A percentile compares a stretch with the other conserved stretches of the same genome.
Conservation (phyloP, 1,139 yeast genomes). For the Trichomonascaceae sp. region DNA sequence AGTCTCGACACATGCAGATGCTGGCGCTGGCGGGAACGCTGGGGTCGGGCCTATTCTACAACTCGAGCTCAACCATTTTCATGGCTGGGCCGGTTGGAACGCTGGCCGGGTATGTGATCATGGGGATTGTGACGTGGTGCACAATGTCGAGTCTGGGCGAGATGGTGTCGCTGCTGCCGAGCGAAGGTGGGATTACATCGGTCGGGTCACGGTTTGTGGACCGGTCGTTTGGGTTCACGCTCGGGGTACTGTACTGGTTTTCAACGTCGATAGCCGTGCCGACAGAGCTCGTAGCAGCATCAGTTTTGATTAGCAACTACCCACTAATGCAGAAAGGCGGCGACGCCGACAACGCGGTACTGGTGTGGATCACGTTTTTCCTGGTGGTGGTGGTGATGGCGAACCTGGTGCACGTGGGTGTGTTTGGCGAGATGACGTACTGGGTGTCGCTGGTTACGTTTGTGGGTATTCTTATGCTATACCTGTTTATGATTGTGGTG, state of each 20-base stretch:
- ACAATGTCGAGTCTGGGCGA: slow-evolving; percentile 73
- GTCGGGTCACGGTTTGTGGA: slow-evolving; percentile 70
- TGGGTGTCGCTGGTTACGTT: slow-evolving; percentile 48
- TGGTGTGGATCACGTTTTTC: slow-evolving; percentile 58
- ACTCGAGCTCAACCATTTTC: slow-evolving; percentile 66
- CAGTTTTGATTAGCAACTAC: slow-evolving; percentile 59
- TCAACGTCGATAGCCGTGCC: slow-evolving; percentile 65
- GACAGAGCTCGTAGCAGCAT: slow-evolving; percentile 68
- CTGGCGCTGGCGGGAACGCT: slow-evolving; percentile 73
- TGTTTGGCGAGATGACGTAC: slow-evolving; percentile 68
- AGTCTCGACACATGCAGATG: slow-evolving; percentile 64
- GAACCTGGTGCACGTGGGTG: slow-evolving; percentile 54
- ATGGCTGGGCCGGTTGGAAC: slow-evolving; percentile 80
- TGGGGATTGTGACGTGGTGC: slow-evolving; percentile 55
- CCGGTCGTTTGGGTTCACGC: slow-evolving; percentile 73
- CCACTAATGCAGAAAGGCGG: slow-evolving; percentile 27
- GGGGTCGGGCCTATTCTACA: slow-evolving; percentile 69
- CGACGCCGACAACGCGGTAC: slow-evolving; percentile 39
- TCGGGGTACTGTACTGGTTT: slow-evolving; percentile 68
- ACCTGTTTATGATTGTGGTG: slow-evolving; percentile 50
- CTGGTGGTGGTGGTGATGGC: slow-evolving; percentile 35
- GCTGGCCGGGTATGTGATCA: slow-evolving; percentile 50
- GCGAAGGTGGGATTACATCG: slow-evolving; percentile 52
- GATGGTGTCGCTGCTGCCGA: slow-evolving; percentile 73
- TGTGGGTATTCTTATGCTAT: slow-evolving; percentile 39